A percentile compares a stretch with the other conserved stretches of the same genome.
These are phyloP conservation scores for Cyberlindnera meyerae DNA, from an alignment of 805 yeast genomes.

Conservation along the genomic window DNA sequence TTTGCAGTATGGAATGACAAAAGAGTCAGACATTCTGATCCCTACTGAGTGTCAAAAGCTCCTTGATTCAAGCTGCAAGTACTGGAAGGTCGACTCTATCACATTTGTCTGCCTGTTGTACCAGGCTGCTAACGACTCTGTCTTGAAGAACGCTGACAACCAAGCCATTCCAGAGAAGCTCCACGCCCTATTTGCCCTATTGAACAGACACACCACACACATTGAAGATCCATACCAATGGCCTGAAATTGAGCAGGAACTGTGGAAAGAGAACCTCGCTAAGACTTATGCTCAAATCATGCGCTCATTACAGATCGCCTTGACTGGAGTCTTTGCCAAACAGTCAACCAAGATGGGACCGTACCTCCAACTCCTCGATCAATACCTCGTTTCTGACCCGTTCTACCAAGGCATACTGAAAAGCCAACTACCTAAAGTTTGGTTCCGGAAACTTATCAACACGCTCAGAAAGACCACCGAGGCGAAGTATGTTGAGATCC, in stretches of 20 bases:
- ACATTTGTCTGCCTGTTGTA: constrained; percentile 46
- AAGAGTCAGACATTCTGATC: constrained; percentile 21
- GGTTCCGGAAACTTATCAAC: constrained; percentile 41
- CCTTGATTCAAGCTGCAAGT: no score
- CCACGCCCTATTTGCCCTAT: constrained; percentile 31
- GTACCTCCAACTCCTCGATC: constrained; percentile 42
- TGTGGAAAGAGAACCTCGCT: constrained; percentile 44
- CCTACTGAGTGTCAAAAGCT: constrained; percentile 41
- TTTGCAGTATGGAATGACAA: constrained; percentile 34
- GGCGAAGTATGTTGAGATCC: constrained; percentile 36
- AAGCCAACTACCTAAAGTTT: no score
- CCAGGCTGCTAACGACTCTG: constrained; percentile 41
- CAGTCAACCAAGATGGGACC: constrained; percentile 59
- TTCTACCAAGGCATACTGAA: constrained; percentile 33
- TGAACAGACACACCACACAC: constrained; percentile 22
- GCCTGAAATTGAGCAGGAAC: constrained; percentile 43
- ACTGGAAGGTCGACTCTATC: constrained; percentile 55
- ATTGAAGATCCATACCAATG: constrained; percentile 29
- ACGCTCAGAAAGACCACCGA: constrained; percentile 38
- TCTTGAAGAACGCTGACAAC: constrained; percentile 26
- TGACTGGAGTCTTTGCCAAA: constrained; percentile 38
- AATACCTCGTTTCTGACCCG: constrained; percentile 44
- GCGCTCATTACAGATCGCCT: constrained; percentile 37
- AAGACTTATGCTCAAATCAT: constrained; percentile 44
- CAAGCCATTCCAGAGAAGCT: constrained; percentile 28